A percentile compares a stretch with the other conserved stretches of the same genome.
Evolutionary conservation across 192 early-diverging fungal species (phyloP).

Genomic region (Endogone sp.): DNA sequence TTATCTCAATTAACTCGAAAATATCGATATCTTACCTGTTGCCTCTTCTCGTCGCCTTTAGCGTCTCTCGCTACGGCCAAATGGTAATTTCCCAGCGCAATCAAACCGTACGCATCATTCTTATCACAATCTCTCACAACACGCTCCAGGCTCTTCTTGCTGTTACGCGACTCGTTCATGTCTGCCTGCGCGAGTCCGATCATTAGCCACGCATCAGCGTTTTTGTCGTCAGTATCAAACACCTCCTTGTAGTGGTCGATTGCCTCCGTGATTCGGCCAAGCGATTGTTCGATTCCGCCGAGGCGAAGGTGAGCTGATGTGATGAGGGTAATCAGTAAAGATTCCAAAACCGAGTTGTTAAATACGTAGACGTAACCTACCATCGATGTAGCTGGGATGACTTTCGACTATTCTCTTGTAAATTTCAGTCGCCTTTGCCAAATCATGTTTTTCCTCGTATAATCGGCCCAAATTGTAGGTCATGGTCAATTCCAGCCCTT

Average conservation of each 20-base stretch:
- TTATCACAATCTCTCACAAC: conserved; percentile 75
- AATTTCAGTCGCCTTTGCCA: conserved; percentile 55
- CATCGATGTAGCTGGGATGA: conserved; percentile 74
- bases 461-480: conserved; percentile 74
- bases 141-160: conserved; percentile 71
- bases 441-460: conserved; percentile 56
- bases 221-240: conserved; percentile 56
- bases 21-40: conserved; percentile 3
- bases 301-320: conserved; percentile 65
- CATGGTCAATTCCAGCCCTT: conserved; percentile 45
- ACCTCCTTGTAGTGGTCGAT: conserved; percentile 60
- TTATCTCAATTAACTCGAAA: neutral
- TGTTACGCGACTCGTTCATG: conserved; percentile 56
- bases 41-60: conserved; percentile 28
- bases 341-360: neutral
- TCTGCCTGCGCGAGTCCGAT: conserved; percentile 65
- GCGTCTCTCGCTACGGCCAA: conserved; percentile 57
- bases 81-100: conserved; percentile 79
- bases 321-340: neutral
- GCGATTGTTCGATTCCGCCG: conserved; percentile 58
- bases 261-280: conserved; percentile 52
- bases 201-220: conserved; percentile 63
- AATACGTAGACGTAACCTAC: conserved; percentile 18
- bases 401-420: conserved; percentile 58
- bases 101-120: conserved; percentile 74